Evolutionary conservation across 2,329 filamentous ascomycete species (phyloP), one percentile per base, ranked within the genome.

Genomic region (Purpureocillium lavendulum): DNA sequence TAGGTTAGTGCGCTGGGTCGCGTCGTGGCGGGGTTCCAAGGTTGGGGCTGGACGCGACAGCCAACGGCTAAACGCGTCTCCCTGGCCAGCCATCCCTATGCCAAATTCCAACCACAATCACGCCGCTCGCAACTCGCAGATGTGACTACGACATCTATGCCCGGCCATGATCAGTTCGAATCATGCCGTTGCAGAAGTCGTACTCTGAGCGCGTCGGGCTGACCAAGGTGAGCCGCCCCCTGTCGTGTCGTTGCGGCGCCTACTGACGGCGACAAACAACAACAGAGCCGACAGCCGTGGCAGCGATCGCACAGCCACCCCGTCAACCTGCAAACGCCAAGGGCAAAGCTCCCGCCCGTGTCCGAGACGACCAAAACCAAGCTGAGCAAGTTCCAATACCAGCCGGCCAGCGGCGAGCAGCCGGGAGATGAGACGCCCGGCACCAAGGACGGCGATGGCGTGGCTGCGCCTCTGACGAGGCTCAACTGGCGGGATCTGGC

Each of bases 281-380:
- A 26, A 26, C 43, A 67, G 56, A 57, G 64, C 30, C 60, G 62
- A 41, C 58, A 60, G 36, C 64, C 66, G 52, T 78, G 74, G 75
- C 67, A 70, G 50, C 67, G 74, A 50, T 69, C 71, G 24, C 71
- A 67, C 48, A 76, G 70, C 52, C 65, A 75, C 51, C 66, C 72
- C 5, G 54, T 61, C 34, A 59, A 57, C 31, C 50, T 52, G 34
- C 54, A 61, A 40, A 56, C 56, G 15, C 59, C 58, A 30, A 59
- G 51, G 28, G 38, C 61, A 10, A 62, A 58, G 30, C 56, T 70
- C 7, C 62, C 67, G 26, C 68, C 71, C 14, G 65, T 78, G 11
- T 81, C 78, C 30, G 67, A 74, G 26, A 65, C 65, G 8, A 79
- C 78, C 10, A 81, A 75, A 52, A 74, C 64, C 45, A 82, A 81